A percentile compares a stretch with the other conserved stretches of the same genome.
Evolutionary conservation across 257 asterid genomes (phyloP).

Genomic region (Nicotiana sylvestris): DNA sequence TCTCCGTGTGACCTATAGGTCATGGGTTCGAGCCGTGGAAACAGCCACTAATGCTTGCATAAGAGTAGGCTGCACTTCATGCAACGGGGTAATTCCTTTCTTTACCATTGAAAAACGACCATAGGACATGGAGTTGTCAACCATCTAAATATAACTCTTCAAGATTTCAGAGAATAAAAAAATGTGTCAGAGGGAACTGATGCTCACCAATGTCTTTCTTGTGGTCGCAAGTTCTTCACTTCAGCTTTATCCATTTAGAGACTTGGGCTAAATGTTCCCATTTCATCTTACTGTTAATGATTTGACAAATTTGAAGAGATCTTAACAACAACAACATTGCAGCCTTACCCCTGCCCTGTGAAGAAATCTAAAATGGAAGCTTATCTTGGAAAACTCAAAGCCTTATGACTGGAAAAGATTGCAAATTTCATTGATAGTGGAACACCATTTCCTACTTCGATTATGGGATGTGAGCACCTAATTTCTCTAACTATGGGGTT

Average conservation of each 20-base stretch:
- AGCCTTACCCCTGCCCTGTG: too few relatives aligned
- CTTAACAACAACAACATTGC: background rate
- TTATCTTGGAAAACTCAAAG: background rate
- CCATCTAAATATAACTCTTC: background rate
- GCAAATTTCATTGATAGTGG: background rate
- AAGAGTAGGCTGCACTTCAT: background rate
- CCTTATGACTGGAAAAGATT: background rate
- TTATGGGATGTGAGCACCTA: background rate
- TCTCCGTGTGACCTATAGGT: too few relatives aligned
- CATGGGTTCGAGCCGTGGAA: too few relatives aligned
- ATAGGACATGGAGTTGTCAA: background rate
- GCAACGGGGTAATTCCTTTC: background rate
- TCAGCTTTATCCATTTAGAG: background rate
- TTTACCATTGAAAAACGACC: background rate
- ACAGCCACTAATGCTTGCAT: too few relatives aligned
- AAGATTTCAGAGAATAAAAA: background rate
- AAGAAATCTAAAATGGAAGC: background rate
- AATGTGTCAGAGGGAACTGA: background rate
- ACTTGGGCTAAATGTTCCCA: background rate
- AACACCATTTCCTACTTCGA: background rate
- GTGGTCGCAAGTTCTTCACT: background rate
- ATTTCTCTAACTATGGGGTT: slow-evolving; percentile 2
- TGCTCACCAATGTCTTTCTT: background rate
- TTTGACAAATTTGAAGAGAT: background rate
- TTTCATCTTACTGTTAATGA: background rate